phyloP scores from a whole-genome alignment of 345 rosid species.

The Hirschfeldia incana region DNA sequence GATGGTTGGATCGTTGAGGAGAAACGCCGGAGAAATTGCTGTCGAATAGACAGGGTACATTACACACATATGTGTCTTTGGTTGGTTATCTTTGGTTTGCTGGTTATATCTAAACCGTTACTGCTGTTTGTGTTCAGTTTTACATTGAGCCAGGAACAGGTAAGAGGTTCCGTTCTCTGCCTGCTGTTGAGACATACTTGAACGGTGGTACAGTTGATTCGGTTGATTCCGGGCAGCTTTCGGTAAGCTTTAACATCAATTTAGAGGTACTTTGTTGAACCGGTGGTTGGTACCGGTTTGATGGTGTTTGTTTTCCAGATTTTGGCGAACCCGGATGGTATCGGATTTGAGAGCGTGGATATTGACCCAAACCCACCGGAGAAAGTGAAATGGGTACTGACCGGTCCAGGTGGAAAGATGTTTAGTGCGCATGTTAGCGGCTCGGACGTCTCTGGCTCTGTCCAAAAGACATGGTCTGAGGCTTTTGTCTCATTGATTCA shows the following conservation, averaged over 20 bases:
- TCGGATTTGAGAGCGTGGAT: slow-evolving; percentile 8
- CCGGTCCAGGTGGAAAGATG: slow-evolving; percentile 42
- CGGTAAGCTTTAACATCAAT: slow-evolving; percentile 10
- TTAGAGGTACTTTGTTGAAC: background rate
- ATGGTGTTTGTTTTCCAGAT: slow-evolving; percentile 12
- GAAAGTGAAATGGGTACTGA: slow-evolving; percentile 63
- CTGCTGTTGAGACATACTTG: slow-evolving; percentile 49
- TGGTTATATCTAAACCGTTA: background rate
- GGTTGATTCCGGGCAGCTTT: background rate
- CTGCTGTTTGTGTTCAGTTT: slow-evolving; percentile 40
- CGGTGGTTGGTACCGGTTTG: background rate
- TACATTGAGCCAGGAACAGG: slow-evolving; percentile 56
- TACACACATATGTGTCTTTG: background rate
- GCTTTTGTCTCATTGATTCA: slow-evolving; percentile 41
- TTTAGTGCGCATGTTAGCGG: slow-evolving; percentile 49
- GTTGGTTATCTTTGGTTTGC: background rate
- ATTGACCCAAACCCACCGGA: slow-evolving; percentile 40
- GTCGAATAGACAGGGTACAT: slow-evolving; percentile 26
- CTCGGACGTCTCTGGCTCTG: slow-evolving; percentile 44
- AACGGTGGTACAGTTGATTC: slow-evolving; percentile 13
- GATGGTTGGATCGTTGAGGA: slow-evolving; percentile 36
- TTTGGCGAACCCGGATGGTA: background rate
- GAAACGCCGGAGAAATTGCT: slow-evolving; percentile 17
- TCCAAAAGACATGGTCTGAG: slow-evolving; percentile 53
- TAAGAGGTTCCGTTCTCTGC: slow-evolving; percentile 48